Conservation (phyloP, 208 protist species). For the Naegleria gruberi region DNA sequence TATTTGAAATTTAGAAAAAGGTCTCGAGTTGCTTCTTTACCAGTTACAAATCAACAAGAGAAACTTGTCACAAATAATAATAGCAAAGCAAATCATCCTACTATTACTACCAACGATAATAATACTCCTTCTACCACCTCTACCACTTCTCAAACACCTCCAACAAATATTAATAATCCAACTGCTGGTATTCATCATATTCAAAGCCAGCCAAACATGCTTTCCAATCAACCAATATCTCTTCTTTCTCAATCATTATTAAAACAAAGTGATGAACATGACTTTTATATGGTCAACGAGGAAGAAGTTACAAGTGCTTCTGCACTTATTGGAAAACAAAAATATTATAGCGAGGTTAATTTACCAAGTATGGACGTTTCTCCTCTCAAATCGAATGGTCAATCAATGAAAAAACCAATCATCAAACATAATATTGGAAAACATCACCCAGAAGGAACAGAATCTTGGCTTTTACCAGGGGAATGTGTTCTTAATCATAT, state of each 20-base stretch:
- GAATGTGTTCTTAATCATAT: neutral
- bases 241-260: neutral
- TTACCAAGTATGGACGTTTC: neutral
- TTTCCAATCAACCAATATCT: neutral
- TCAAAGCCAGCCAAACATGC: neutral
- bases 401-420: neutral
- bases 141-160: too few species aligned
- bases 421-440: neutral
- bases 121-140: too few species aligned
- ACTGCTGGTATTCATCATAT: neutral
- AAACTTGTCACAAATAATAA: too few species aligned
- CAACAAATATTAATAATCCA: too few species aligned
- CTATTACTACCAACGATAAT: too few species aligned
- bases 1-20: too few species aligned
- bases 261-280: neutral
- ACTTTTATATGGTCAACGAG: neutral
- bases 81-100: too few species aligned
- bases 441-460: neutral
- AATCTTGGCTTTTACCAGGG: neutral
- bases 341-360: neutral
- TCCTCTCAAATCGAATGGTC: neutral
- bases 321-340: neutral
- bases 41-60: too few species aligned
- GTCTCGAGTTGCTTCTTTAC: too few species aligned
- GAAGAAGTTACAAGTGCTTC: neutral